phyloP scores from a whole-genome alignment of 139 green algal species.

The Micractinium conductrix region DNA sequence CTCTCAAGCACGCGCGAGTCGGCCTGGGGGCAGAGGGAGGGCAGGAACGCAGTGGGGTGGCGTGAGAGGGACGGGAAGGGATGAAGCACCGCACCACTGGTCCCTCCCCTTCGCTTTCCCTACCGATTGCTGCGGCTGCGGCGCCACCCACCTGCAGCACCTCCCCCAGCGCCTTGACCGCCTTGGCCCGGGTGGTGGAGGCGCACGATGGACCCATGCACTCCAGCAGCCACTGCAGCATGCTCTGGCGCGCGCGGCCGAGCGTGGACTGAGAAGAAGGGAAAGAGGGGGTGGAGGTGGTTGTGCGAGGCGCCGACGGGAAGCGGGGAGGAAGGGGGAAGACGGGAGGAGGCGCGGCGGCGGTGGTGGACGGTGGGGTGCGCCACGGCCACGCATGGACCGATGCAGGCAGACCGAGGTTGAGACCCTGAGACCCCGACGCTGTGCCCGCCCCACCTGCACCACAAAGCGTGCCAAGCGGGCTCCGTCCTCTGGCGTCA shows the following conservation, averaged over 20 bases:
- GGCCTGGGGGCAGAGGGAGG: no score
- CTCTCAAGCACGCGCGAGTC: constrained; percentile 68
- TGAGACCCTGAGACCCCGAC: no score
- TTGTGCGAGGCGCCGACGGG: background rate
- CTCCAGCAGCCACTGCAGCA: constrained; percentile 65
- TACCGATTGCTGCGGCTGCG: no score
- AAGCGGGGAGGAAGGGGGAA: no score
- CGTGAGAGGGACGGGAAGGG: no score
- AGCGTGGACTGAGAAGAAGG: constrained; percentile 34
- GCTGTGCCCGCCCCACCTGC: constrained; percentile 5
- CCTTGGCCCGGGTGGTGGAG: constrained; percentile 57
- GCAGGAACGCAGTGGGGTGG: no score
- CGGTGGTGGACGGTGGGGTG: no score
- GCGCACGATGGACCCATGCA: constrained; percentile 35
- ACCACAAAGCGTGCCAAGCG: constrained; percentile 44
- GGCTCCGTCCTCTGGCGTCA: constrained; percentile 31
- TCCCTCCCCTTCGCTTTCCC: no score
- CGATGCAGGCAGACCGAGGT: no score
- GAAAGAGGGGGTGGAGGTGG: background rate
- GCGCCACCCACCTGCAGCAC: constrained; percentile 72
- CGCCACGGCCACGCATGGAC: no score
- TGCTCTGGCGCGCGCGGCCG: constrained; percentile 34
- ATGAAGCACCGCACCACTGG: no score
- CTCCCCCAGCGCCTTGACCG: constrained; percentile 71
- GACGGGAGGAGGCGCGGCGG: no score